A percentile compares a stretch with the other conserved stretches of the same genome.
Evolutionary conservation across 192 early-diverging fungal genomes (phyloP).

Genomic region (Coemansia furcata): DNA sequence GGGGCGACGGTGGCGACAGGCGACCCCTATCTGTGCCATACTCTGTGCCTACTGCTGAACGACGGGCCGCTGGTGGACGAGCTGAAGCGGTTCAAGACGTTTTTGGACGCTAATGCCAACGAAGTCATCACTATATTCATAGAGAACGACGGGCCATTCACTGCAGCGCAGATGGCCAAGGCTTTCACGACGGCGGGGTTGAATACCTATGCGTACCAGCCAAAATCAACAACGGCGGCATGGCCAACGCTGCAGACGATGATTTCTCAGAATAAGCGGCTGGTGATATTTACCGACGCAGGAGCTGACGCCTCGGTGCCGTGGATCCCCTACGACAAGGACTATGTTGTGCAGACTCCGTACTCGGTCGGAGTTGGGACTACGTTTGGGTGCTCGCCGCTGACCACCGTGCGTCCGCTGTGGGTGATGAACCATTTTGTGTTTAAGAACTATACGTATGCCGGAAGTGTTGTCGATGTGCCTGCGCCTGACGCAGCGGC

Average conservation of each 20-base stretch:
- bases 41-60: slow-evolving; percentile 60
- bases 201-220: slow-evolving; percentile 50
- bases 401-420: slow-evolving; percentile 47
- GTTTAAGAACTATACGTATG: slow-evolving; percentile 46
- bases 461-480: slow-evolving; percentile 37
- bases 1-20: slow-evolving; percentile 10
- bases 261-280: slow-evolving; percentile 62
- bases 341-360: slow-evolving; percentile 73
- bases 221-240: slow-evolving; percentile 26
- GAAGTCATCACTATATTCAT: slow-evolving; percentile 79
- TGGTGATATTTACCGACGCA: slow-evolving; percentile 62
- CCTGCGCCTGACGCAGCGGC: slow-evolving; percentile 56
- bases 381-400: slow-evolving; percentile 54
- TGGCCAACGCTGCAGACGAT: slow-evolving; percentile 73
- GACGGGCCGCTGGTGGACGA: slow-evolving; percentile 57
- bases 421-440: slow-evolving; percentile 78
- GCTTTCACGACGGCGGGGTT: slow-evolving; percentile 57
- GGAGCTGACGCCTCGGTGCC: slow-evolving; percentile 57
- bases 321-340: slow-evolving; percentile 66
- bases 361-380: slow-evolving; percentile 54
- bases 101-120: slow-evolving; percentile 61
- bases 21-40: slow-evolving; percentile 66
- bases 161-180: slow-evolving; percentile 50
- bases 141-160: slow-evolving; percentile 60
- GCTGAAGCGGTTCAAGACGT: slow-evolving; percentile 58